These are phyloP conservation scores for Fistulinella prunicolor DNA, from an alignment of 768 basidiomycete species.

Conservation along the genomic window DNA sequence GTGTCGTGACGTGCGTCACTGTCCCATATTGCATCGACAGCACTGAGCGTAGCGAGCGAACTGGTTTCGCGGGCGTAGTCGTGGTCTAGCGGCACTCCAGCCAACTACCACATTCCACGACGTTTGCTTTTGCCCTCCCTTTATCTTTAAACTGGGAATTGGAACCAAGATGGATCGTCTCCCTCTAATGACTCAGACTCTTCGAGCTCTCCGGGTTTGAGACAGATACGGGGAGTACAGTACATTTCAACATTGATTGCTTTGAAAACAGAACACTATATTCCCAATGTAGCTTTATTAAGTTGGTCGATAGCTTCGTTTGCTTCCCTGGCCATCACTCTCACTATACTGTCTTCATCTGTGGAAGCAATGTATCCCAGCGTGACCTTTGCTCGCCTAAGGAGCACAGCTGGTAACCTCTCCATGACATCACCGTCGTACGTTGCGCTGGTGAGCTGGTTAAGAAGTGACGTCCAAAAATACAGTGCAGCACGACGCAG, in stretches of 20 bases:
- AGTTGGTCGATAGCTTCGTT: conserved; percentile 53
- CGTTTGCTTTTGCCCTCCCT: background rate
- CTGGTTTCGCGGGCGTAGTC: conserved; percentile 25
- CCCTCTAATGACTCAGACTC: conserved; percentile 84
- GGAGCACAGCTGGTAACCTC: conserved; percentile 28
- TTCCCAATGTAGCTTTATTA: conserved; percentile 42
- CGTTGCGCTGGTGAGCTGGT: conserved; percentile 49
- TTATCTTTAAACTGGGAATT: conserved; percentile 5
- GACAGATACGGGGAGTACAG: conserved; percentile 92
- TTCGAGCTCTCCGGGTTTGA: conserved; percentile 59
- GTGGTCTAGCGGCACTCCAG: conserved; percentile 25
- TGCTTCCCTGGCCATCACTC: conserved; percentile 75
- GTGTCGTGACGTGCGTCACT: conserved; percentile 15
- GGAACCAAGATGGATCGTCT: conserved; percentile 56
- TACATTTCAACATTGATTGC: too few species aligned
- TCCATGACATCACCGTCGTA: conserved; percentile 38
- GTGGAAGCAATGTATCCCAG: conserved; percentile 66
- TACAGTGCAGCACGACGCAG: conserved; percentile 86
- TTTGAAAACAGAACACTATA: background rate
- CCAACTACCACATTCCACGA: conserved; percentile 21
- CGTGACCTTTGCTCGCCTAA: conserved; percentile 55
- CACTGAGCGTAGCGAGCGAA: too few species aligned
- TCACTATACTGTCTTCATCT: conserved; percentile 69
- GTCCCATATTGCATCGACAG: too few species aligned
- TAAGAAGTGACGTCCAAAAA: conserved; percentile 69